Percentiles rank a stretch among this genome's conserved stretches.
phyloP scores from a whole-genome alignment of 2,329 filamentous ascomycete species.

The Microsporum ferrugineum region DNA sequence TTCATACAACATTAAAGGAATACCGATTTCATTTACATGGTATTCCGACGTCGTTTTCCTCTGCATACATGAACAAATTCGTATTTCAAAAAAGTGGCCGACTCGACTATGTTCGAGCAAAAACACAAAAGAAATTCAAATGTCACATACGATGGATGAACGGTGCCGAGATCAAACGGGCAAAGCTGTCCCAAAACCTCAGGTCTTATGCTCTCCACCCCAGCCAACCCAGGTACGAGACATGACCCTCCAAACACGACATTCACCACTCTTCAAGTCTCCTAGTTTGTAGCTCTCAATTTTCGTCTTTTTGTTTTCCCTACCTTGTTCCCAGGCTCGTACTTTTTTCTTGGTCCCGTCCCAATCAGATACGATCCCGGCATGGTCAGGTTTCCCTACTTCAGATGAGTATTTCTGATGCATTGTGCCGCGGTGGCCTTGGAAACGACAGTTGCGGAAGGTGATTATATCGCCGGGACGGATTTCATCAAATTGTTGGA shows the following conservation, averaged over 20 bases:
- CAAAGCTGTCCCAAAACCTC: not conserved
- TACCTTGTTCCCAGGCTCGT: slow-evolving; percentile 84
- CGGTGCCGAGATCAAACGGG: not conserved
- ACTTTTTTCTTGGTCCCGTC: slow-evolving; percentile 98
- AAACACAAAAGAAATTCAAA: not conserved
- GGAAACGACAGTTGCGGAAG: slow-evolving; percentile 85
- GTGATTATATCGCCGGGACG: slow-evolving; percentile 84
- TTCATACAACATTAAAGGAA: not conserved
- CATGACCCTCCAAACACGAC: slow-evolving; percentile 95
- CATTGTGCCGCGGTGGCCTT: slow-evolving; percentile 90
- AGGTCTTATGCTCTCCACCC: slow-evolving; percentile 38
- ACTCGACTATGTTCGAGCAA: not conserved
- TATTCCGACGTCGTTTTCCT: not conserved
- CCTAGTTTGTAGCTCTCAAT: slow-evolving; percentile 88
- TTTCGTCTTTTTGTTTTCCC: slow-evolving; percentile 88
- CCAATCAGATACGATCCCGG: slow-evolving; percentile 88
- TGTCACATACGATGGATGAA: too few species aligned
- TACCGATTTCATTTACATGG: not conserved
- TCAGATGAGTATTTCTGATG: slow-evolving; percentile 86
- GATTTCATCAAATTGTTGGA: slow-evolving; percentile 84
- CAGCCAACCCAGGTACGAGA: slow-evolving; percentile 85
- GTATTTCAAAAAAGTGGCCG: not conserved
- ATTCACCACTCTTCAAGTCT: slow-evolving; percentile 83
- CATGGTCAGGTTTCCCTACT: slow-evolving; percentile 78
- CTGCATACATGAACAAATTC: not conserved